Conservation (phyloP, 805 yeast species). For the Kazachstania africana region DNA sequence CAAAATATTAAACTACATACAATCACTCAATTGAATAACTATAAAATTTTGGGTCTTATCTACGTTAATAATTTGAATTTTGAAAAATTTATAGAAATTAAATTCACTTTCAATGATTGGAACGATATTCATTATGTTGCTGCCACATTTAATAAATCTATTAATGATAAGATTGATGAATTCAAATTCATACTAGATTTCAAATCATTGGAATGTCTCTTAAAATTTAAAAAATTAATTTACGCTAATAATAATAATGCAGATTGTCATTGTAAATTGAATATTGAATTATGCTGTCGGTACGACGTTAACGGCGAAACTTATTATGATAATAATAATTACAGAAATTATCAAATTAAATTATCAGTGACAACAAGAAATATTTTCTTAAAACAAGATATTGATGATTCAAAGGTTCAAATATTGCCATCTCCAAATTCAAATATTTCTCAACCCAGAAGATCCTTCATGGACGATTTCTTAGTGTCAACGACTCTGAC, state of each 20-base stretch:
- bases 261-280: constrained; percentile 6
- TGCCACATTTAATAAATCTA: constrained; percentile 19
- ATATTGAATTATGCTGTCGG: constrained; percentile 22
- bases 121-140: constrained; percentile 20
- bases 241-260: constrained; percentile 2
- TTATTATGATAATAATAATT: constrained; percentile 27
- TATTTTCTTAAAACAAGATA: background rate
- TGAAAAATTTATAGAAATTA: constrained; percentile 24
- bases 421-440: background rate
- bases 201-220: constrained; percentile 16
- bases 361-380: constrained; percentile 3
- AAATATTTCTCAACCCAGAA: background rate
- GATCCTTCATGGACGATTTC: constrained; percentile 7
- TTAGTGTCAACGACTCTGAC: constrained; percentile 13
- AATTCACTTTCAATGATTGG: constrained; percentile 25
- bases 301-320: constrained; percentile 25
- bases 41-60: constrained; percentile 17
- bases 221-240: constrained; percentile 14
- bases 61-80: constrained; percentile 23
- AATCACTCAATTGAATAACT: constrained; percentile 1
- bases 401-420: background rate
- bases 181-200: constrained; percentile 21
- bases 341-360: constrained; percentile 21
- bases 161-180: constrained; percentile 19
- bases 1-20: constrained; percentile 14